phyloP scores from a whole-genome alignment of 257 asterid species.

The Fraxinus cuspidata region DNA sequence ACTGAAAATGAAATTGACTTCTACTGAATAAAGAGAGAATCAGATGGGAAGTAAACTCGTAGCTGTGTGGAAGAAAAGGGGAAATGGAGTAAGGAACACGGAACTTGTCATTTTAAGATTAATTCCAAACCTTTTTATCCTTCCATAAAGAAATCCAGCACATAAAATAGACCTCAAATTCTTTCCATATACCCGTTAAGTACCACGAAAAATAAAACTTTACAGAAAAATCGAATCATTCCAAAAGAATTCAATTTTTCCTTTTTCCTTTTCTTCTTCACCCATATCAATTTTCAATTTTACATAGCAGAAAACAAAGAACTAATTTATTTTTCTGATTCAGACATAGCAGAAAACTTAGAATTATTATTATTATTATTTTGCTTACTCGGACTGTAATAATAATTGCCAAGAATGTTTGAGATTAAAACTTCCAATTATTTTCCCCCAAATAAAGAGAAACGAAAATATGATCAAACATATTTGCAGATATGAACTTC shows the following conservation, averaged over 20 bases:
- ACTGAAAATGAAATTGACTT: constrained; percentile 11
- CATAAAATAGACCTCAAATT: constrained; percentile 35
- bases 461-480: neutral
- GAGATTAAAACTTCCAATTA: constrained; percentile 22
- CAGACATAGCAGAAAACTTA: neutral
- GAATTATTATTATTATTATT: too few species aligned
- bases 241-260: constrained; percentile 16
- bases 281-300: constrained; percentile 19
- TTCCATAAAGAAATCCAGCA: constrained; percentile 33
- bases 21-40: constrained; percentile 21
- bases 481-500: neutral
- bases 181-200: constrained; percentile 31
- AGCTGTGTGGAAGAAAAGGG: constrained; percentile 27
- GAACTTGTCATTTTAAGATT: constrained; percentile 43
- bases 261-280: constrained; percentile 7
- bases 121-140: constrained; percentile 27
- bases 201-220: constrained; percentile 14
- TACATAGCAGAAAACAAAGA: constrained; percentile 2
- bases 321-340: neutral
- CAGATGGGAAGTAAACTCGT: constrained; percentile 30
- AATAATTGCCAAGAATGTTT: constrained; percentile 13
- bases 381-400: constrained; percentile 1
- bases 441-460: constrained; percentile 3
- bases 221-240: constrained; percentile 17
- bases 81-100: constrained; percentile 35